Base-by-base conservation (phyloP, 2,329 filamentous ascomycete genomes). In the Exserohilum turcica region DNA sequence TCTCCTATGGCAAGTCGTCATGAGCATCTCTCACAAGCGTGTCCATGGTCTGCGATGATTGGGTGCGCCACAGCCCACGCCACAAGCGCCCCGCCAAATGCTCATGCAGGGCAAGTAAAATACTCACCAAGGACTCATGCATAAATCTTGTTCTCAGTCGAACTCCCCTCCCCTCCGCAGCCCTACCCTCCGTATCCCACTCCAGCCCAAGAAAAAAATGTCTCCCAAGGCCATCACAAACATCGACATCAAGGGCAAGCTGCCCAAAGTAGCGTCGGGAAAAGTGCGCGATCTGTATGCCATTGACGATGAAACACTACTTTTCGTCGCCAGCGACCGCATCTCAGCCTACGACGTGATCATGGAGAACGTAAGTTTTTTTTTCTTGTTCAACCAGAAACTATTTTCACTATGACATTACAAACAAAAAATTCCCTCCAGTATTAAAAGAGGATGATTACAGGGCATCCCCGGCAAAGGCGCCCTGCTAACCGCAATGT, bases 291-390 rank as follows among this genome's bases (percentile, higher is more conserved):
- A 95, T 69, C 82, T 95, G 32, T 96, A 91, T 74, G 81, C 84
- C 56, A 78, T 95, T 48, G 85, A 90, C 71, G 78, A 85, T 35
- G 77, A 83, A 51, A 88, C 85, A 2, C 84, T 96, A 4, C 86
- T 96, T 51, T 93, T 96, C 71, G 86, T 92, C 49, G 88, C 90
- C 19, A 89, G 90, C 12, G 92, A 97, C 78, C 88, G 94, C 63
- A 94, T 97, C 74, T 96, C 91, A 19, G 94, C 94, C 50, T 97
- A 93, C 80, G 93, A 97, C 82, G 91, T 95, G 65, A 86, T 96
- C 65, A 86, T 96, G 82, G 79, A 84, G 66, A 97, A 94, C 77
- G 86, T 87, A 73, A 68, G 76, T 66, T 4, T 24, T 28, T 24
- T 19, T 28, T n/a, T n/a, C n/a, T n/a, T n/a, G n/a, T n/a, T n/a